A percentile compares a stretch with the other conserved stretches of the same genome.
phyloP scores from a whole-genome alignment of 306 rosid species.

The Pyrus pyrifolia region DNA sequence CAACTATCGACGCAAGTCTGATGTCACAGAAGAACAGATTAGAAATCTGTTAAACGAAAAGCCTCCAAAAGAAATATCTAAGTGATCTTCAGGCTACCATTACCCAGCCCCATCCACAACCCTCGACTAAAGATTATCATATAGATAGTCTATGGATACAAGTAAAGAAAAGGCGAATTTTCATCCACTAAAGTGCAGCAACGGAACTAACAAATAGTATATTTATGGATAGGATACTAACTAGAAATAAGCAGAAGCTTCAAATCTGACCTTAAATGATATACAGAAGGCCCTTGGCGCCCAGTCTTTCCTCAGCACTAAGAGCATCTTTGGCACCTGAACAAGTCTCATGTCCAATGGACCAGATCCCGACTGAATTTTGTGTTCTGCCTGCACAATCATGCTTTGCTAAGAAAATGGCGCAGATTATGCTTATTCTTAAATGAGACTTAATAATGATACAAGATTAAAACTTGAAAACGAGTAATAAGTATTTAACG shows the following conservation, averaged over 20 bases:
- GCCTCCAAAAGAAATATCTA: background rate
- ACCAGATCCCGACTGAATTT: conserved; percentile 86
- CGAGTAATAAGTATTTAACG: background rate
- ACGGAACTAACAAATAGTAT: background rate
- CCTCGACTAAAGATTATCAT: background rate
- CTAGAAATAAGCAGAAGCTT: background rate
- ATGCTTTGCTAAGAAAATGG: background rate
- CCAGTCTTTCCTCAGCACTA: conserved; percentile 65
- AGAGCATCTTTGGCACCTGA: conserved; percentile 93
- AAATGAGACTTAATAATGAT: background rate
- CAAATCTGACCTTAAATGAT: conserved; percentile 75
- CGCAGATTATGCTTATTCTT: background rate
- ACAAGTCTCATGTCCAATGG: conserved; percentile 75
- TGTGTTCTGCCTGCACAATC: conserved; percentile 69
- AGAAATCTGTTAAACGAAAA: background rate
- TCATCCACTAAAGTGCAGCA: background rate
- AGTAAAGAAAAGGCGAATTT: background rate
- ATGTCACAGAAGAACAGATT: background rate
- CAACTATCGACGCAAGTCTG: background rate
- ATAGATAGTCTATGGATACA: background rate
- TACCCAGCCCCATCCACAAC: background rate
- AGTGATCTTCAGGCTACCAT: background rate
- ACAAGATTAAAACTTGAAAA: background rate
- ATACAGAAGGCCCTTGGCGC: conserved; percentile 72
- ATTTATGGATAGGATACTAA: background rate